Evolutionary conservation across 1,284 basidiomycete species (phyloP).

Genomic region (Sanghuangporus baumii): DNA sequence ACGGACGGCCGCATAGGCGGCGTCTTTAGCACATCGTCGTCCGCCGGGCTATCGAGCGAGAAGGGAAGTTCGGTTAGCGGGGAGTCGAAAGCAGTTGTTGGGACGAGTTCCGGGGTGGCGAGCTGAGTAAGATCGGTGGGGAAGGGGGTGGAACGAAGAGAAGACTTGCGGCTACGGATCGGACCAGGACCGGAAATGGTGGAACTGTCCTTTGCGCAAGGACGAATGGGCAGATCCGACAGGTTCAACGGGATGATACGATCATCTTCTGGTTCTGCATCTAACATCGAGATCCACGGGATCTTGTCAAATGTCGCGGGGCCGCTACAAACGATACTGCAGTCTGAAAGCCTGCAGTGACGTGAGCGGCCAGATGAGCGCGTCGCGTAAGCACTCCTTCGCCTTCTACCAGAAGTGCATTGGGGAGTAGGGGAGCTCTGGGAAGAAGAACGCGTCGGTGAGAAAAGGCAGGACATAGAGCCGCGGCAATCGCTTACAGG

Average conservation of each 20-base stretch:
- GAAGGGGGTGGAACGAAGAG: slow-evolving; percentile 43
- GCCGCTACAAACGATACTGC: slow-evolving; percentile 26
- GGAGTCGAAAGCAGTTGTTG: slow-evolving; percentile 20
- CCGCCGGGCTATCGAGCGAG: slow-evolving; percentile 6
- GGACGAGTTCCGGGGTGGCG: slow-evolving; percentile 20
- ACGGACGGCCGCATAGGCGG: slow-evolving; percentile 33
- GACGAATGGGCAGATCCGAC: slow-evolving; percentile 48
- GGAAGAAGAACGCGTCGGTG: neutral
- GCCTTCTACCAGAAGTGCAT: slow-evolving; percentile 7
- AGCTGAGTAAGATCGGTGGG: slow-evolving; percentile 22
- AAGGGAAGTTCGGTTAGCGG: slow-evolving; percentile 13
- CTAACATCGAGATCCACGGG: slow-evolving; percentile 55
- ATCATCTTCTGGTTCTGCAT: slow-evolving; percentile 31
- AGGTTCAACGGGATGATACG: slow-evolving; percentile 38
- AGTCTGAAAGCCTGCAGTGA: slow-evolving; percentile 29
- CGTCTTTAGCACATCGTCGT: slow-evolving; percentile 31
- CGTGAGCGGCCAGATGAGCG: slow-evolving; percentile 33
- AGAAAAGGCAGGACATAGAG: neutral
- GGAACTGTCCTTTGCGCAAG: slow-evolving; percentile 22
- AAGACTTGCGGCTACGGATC: slow-evolving; percentile 49
- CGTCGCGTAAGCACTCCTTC: neutral
- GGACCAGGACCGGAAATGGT: slow-evolving; percentile 37
- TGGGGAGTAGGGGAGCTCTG: slow-evolving; percentile 11
- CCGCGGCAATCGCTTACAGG: slow-evolving; percentile 19
- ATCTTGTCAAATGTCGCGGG: slow-evolving; percentile 48